Conservation (phyloP, 441 rosid species). For the Populus hybrid region DNA sequence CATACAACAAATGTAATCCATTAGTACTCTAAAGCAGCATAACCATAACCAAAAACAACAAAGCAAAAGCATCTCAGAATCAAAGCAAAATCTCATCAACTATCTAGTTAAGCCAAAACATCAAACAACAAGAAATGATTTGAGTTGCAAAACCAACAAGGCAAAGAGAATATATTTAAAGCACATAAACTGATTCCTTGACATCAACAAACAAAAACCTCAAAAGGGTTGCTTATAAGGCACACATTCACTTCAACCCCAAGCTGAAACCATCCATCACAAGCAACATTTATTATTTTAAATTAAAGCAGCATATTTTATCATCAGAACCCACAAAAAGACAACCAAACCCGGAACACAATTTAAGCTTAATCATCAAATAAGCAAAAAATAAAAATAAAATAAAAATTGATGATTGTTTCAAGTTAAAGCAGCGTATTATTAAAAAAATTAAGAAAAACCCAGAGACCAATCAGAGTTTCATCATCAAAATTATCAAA, state of each 20-base stretch:
- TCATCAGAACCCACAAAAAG: constrained; percentile 7
- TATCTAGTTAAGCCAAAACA: constrained; percentile 3
- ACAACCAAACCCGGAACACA: constrained; percentile 7
- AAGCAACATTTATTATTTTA: constrained; percentile 24
- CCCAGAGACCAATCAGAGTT: constrained; percentile 15
- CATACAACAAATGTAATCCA: constrained; percentile 19
- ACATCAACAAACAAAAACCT: constrained; percentile 12
- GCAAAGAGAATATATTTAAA: background rate
- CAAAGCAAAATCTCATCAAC: constrained; percentile 5
- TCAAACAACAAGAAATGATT: constrained; percentile 7
- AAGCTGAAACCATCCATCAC: constrained; percentile 18
- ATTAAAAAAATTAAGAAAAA: background rate
- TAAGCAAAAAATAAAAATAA: background rate
- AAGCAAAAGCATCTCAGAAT: constrained; percentile 23
- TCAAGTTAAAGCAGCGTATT: background rate
- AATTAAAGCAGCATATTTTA: background rate
- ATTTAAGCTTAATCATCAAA: constrained; percentile 20
- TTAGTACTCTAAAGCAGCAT: background rate
- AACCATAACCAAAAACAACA: background rate
- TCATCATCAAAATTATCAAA: constrained; percentile 9
- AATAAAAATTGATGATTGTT: background rate
- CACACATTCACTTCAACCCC: constrained; percentile 36
- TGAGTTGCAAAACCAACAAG: constrained; percentile 4
- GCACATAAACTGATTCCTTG: constrained; percentile 5
- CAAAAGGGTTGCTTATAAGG: constrained; percentile 34